Conservation (phyloP, 2,329 filamentous ascomycete species). For the Aureobasidium melanogenum region DNA sequence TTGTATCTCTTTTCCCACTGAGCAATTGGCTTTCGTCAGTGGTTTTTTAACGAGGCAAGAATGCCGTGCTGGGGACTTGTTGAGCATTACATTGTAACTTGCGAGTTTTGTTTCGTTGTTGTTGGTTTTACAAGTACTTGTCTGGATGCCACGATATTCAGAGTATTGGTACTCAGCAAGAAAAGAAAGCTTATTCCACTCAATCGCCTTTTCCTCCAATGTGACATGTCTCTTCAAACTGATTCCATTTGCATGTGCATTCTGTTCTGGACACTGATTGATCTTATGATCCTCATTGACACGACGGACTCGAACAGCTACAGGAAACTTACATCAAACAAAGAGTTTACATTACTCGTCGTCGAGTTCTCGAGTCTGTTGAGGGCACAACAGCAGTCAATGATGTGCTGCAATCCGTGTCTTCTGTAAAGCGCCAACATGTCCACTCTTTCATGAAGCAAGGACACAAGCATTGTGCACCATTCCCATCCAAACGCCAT, state of each 20-base stretch:
- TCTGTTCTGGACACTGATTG: background rate
- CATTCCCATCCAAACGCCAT: background rate
- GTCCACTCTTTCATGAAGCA: background rate
- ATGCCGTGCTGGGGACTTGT: background rate
- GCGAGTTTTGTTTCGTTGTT: background rate
- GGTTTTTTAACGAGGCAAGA: constrained; percentile 6
- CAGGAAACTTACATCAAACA: background rate
- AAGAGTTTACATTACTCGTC: background rate
- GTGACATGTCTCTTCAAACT: background rate
- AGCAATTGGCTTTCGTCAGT: background rate
- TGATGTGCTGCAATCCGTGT: background rate
- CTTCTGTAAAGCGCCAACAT: background rate
- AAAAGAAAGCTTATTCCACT: background rate
- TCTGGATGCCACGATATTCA: no score
- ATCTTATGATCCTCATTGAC: background rate
- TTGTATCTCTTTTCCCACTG: constrained; percentile 8
- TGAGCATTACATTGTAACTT: background rate
- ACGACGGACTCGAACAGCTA: background rate
- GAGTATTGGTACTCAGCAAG: no score
- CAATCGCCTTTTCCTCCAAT: background rate
- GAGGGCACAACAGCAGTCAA: background rate
- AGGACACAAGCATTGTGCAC: background rate
- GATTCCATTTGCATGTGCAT: background rate
- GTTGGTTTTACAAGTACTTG: no score
- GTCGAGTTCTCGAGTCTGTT: background rate